A percentile compares a stretch with the other conserved stretches of the same genome.
Evolutionary conservation across 371 early-diverging fungal species (phyloP).

Genomic region (Circinella minor): DNA sequence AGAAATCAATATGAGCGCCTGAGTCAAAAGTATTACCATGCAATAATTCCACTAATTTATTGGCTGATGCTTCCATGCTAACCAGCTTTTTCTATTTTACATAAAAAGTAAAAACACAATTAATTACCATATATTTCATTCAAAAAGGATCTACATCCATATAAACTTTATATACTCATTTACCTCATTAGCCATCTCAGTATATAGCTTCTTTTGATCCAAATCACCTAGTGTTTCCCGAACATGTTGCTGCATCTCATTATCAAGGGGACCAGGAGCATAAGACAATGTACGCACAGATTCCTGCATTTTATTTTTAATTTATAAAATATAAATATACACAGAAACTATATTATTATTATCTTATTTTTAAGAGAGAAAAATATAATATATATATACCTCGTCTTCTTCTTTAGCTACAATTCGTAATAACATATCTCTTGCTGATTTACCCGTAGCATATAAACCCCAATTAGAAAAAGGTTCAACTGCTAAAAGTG

Average conservation of each 20-base stretch:
- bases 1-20: slow-evolving; percentile 86
- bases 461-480: slow-evolving; percentile 87
- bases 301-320: slow-evolving; percentile 19
- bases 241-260: slow-evolving; percentile 84
- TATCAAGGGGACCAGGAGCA: slow-evolving; percentile 93
- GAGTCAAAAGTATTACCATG: slow-evolving; percentile 62
- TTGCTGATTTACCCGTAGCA: slow-evolving; percentile 86
- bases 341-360: too few species aligned
- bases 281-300: slow-evolving; percentile 74
- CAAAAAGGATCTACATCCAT: too few species aligned
- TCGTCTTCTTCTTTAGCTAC: slow-evolving; percentile 67
- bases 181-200: slow-evolving; percentile 65
- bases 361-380: too few species aligned
- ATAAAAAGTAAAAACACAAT: background rate
- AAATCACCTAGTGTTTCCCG: slow-evolving; percentile 76
- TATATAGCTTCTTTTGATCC: slow-evolving; percentile 65
- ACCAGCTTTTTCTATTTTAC: slow-evolving; percentile 69
- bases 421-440: slow-evolving; percentile 79
- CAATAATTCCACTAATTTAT: slow-evolving; percentile 61
- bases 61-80: slow-evolving; percentile 71
- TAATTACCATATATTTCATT: background rate
- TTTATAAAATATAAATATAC: background rate
- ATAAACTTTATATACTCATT: background rate
- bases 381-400: too few species aligned
- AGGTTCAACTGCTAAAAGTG: slow-evolving; percentile 78